Evolutionary conservation across 805 yeast genomes (phyloP), one percentile per base, ranked within the genome.

Genomic region (Lachancea meyersii): DNA sequence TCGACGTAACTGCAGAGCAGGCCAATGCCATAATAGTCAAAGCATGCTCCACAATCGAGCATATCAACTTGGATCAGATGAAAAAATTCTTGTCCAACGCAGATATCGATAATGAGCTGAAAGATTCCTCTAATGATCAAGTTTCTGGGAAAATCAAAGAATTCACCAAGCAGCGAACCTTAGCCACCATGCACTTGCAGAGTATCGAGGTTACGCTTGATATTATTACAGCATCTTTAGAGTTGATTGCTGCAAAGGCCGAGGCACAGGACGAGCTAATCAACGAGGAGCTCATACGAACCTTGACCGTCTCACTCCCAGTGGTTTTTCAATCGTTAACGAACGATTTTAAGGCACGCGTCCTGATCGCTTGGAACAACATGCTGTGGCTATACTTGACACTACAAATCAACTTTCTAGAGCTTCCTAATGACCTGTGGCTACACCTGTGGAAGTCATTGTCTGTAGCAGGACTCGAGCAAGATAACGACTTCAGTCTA

Each of bases 201-300:
- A 71, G 84, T 3, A 65, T 84, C 18, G 95, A 86, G 52, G 71
- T 82, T 1, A 70, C 83, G 0, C 63, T 89, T 18, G 97, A 91
- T 59, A 60, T 91, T 24, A 68, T 86, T 19, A 78, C 96, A 1
- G 83, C 89, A 1, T 68, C 80, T 5, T 73, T 83, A 51, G 96
- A 88, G 59, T 62, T 68, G 22, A 52, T 71, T 7, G 75, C 76
- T 8, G 50, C 63, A 22, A 38, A 52, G 13, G 46, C 44, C 43
- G 60, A 55, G 35, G 35, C 31, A 8, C 24, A 38, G 10, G 23
- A 31, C 13, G 35, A 38, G 10, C 44, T 52, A 3, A 19, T 42
- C 14, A 38, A 48, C 37, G 48, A 47, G 16, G 33, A 47, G 26
- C 44, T 63, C 21, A 14, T 51, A 9, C 44, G 50, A 7, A 38